These are phyloP conservation scores for Calonectria leucothoes DNA, from an alignment of 2,329 filamentous ascomycete species.

Conservation along the genomic window DNA sequence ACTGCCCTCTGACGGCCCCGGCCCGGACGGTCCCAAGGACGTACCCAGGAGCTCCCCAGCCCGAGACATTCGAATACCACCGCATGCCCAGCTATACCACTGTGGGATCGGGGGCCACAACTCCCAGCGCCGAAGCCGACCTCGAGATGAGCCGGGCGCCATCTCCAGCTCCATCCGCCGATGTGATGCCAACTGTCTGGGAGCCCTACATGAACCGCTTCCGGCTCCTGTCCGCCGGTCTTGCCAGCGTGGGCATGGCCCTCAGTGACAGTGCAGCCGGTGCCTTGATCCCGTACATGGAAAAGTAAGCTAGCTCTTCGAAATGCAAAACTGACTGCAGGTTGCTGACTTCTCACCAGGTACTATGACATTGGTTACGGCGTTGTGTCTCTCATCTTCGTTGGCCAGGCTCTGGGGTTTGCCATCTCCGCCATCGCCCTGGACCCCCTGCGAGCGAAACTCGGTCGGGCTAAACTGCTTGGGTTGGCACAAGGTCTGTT, in stretches of 20 bases:
- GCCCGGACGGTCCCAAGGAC: slow-evolving; percentile 52
- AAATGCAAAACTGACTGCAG: background rate
- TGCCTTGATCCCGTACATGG: slow-evolving; percentile 84
- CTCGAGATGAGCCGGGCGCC: slow-evolving; percentile 67
- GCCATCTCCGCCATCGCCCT: slow-evolving; percentile 77
- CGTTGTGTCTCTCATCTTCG: slow-evolving; percentile 84
- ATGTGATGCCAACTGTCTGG: slow-evolving; percentile 67
- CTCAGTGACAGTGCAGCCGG: slow-evolving; percentile 82
- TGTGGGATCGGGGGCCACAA: slow-evolving; percentile 17
- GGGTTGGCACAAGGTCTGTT: slow-evolving; percentile 69
- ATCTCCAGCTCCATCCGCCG: slow-evolving; percentile 54
- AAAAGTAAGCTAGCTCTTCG: slow-evolving; percentile 57
- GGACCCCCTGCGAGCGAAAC: slow-evolving; percentile 69
- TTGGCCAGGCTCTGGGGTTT: slow-evolving; percentile 82
- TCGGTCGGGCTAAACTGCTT: slow-evolving; percentile 75
- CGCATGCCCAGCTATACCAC: slow-evolving; percentile 28
- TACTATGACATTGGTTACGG: slow-evolving; percentile 82
- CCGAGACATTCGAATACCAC: slow-evolving; percentile 45
- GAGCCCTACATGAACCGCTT: slow-evolving; percentile 77
- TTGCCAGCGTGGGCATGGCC: slow-evolving; percentile 76
- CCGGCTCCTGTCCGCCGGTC: slow-evolving; percentile 72
- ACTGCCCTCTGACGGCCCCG: slow-evolving; percentile 44
- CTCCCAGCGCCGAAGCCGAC: slow-evolving; percentile 36
- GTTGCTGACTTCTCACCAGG: slow-evolving; percentile 43
- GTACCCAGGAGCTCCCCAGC: slow-evolving; percentile 52